Evolutionary conservation across 2,329 filamentous ascomycete genomes (phyloP), one percentile per base, ranked within the genome.

Genomic region (Clathrospora elynae): DNA sequence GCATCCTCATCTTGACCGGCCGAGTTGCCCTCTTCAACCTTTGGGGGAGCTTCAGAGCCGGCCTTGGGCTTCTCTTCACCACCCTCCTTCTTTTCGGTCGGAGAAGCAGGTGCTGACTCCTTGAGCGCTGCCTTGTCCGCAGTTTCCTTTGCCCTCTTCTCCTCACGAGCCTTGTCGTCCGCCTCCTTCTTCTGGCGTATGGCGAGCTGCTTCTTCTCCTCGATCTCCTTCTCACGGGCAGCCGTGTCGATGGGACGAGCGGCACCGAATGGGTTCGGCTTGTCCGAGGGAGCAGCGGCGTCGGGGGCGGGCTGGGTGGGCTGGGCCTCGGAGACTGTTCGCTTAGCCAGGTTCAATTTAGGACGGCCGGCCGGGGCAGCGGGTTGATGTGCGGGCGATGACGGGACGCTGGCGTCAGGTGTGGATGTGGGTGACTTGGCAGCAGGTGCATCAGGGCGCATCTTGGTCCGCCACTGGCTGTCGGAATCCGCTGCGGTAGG

Each of bases 211-310:
- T 87, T 82, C 79, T 90, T 95, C 75, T 96, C 90, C 63, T 95
- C 92, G 44, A 99, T 84, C 70, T 95, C 86, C 61, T 85, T 86
- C 75, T 97, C 92, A 55, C 88, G 85, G 10, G 90, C 82, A 31
- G 89, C 88, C 32, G 92, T 97, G 73, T 99, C 91, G 60, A 97
- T 96, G 41, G 93, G 93, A 51, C 87, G 85, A 42, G 93, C 93
- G 49, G 88, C 91, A 62, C 93, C 93, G 68, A 99, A 99, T 26
- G 90, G 90, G 71, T 87, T 97, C 17, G 90, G 81, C 77, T 96
- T 97, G 62, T 93, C 87, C 12, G 68, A 65, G 11, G 71, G 47
- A 10, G 57, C 39, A 4, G 75, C 20, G 14, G 33, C 60, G n/a
- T 35, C 75, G 7, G 76, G 70, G 39, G 65, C 67, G 11, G 77